A percentile compares a stretch with the other conserved stretches of the same genome.
These are phyloP conservation scores for Trichocladium uniseriatum DNA, from an alignment of 495 filamentous ascomycete genomes.

Conservation along the genomic window DNA sequence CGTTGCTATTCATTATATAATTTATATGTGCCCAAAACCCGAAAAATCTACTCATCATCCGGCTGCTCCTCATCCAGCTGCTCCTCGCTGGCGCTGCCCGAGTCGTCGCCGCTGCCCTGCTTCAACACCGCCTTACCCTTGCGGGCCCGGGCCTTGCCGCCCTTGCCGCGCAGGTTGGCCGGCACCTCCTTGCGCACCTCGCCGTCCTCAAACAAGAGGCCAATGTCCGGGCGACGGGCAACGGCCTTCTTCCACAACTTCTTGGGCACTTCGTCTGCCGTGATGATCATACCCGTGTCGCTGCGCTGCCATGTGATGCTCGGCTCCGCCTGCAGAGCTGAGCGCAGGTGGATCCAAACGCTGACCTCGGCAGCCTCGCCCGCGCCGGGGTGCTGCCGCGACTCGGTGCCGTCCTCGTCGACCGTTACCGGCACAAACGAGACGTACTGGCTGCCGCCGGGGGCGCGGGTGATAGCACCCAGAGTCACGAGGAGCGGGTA, in stretches of 20 bases:
- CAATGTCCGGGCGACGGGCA: conserved; percentile 27
- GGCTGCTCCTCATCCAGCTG: not conserved
- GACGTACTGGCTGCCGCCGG: conserved; percentile 20
- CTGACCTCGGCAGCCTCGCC: conserved; percentile 23
- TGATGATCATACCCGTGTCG: conserved; percentile 23
- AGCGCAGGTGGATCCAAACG: conserved; percentile 29
- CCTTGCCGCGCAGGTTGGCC: conserved; percentile 34
- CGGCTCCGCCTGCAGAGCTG: conserved; percentile 21
- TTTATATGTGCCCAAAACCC: too few relatives aligned
- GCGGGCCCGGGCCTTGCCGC: conserved; percentile 29
- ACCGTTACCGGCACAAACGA: conserved; percentile 22
- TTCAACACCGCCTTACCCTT: conserved; percentile 29
- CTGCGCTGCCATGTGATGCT: conserved; percentile 24
- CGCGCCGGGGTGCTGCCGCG: not conserved
- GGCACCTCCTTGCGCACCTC: conserved; percentile 37
- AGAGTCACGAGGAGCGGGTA: conserved; percentile 27
- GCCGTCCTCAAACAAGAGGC: conserved; percentile 28
- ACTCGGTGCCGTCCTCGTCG: conserved; percentile 7
- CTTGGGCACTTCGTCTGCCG: conserved; percentile 26
- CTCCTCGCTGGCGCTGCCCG: conserved; percentile 20
- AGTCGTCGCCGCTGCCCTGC: conserved; percentile 21
- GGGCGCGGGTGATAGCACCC: conserved; percentile 26
- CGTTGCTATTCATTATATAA: too few relatives aligned
- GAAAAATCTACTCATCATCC: too few relatives aligned
- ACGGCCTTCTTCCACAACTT: conserved; percentile 29